Base-by-base conservation (phyloP, 2,329 filamentous ascomycete species). In the Metarhizium humberi region DNA sequence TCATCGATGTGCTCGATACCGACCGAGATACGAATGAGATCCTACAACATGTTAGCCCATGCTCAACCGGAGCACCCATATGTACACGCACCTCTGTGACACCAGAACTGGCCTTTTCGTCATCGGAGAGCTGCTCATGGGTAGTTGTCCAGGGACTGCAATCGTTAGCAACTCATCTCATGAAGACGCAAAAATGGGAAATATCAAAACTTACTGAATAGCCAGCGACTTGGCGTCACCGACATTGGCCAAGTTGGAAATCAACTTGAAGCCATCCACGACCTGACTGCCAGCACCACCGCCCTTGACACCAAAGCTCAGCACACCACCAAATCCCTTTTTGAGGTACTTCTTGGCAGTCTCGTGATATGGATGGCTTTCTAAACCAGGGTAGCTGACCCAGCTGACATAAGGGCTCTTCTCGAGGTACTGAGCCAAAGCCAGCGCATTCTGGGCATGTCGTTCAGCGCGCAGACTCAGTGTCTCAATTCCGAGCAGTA, bases 1-100 rank as follows among this genome's bases (percentile, higher is more conserved):
- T 97, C 92, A 75, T 96, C 92, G 68, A 97, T 95, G 71, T 96
- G 91, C 75, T 97, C 92, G 1, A 88, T 95, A 53, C 92, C 92
- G 57, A 96, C 92, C 0, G 92, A 96, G 66, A 97, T 94, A 59
- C 92, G 88, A 71, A 97, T 96, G 43, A 92, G 84, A 67, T 95
- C 92, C 79, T 90, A 25, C 18, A 16, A 10, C 47, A 8, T 18
- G 29, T 38, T n/a, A 46, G 29, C 6, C 38, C 38, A 13, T 40
- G 38, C 38, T 40, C 14, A 5, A 40, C 11, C 13, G 13, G 14
- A 16, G 38, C 11, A 11, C 14, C 1, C 8, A 16, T 40, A 11
- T 40, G 8, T 40, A 11, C 38, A 56, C 70, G 64, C 67, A 84
- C 81, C 75, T 88, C 85, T 16, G 90, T 94, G 11, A 94, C 90